A percentile compares a stretch with the other conserved stretches of the same genome.
phyloP scores from a whole-genome alignment of 345 rosid genomes.

The Eucalyptus viminalis region DNA sequence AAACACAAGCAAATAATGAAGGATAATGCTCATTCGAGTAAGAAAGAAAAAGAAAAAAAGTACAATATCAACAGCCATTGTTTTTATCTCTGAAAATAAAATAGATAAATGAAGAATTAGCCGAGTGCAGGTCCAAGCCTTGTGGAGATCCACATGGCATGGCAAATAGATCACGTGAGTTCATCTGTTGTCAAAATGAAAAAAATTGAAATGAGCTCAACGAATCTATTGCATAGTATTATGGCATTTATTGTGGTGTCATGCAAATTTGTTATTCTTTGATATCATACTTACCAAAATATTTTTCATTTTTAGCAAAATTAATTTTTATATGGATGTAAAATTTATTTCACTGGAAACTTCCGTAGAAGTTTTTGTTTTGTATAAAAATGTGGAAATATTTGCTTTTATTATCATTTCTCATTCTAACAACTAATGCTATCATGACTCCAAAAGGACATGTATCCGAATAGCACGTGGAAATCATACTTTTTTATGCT shows the following conservation, averaged over 20 bases:
- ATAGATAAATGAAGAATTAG: background rate
- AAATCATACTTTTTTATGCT: background rate
- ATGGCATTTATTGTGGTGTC: background rate
- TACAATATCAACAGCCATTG: accelerated
- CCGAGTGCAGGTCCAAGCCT: background rate
- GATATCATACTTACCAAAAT: background rate
- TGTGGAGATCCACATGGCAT: background rate
- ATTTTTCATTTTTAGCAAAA: background rate
- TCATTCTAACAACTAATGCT: background rate
- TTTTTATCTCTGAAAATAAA: background rate
- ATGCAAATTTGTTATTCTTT: background rate
- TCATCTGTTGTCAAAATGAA: background rate
- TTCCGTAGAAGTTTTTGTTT: accelerated
- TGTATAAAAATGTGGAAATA: background rate
- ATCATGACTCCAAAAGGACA: background rate
- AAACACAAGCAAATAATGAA: background rate
- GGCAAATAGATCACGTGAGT: background rate
- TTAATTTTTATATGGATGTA: background rate
- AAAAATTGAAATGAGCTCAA: background rate
- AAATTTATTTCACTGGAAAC: background rate
- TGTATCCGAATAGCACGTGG: background rate
- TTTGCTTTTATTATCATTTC: background rate
- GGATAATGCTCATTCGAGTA: accelerated
- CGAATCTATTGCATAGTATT: accelerated
- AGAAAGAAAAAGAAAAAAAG: background rate